Percentiles rank a stretch among this genome's conserved stretches.
phyloP scores from a whole-genome alignment of 345 rosid species.

The Brassica incana region DNA sequence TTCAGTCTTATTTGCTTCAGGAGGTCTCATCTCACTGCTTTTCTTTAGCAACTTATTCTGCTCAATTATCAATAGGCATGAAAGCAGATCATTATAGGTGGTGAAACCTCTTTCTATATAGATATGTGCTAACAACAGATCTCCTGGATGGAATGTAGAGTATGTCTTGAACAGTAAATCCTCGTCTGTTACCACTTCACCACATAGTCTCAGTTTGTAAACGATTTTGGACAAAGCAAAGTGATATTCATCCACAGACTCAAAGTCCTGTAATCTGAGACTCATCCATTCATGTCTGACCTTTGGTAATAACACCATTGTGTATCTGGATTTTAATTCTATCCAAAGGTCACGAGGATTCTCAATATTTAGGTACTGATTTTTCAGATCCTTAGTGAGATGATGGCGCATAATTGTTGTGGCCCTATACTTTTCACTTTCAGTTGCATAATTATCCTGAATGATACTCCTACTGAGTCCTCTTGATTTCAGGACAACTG shows the following conservation, averaged over 20 bases:
- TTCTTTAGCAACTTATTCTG: not conserved
- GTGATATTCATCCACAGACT: not conserved
- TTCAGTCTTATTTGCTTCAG: no score
- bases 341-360: no score
- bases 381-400: not conserved
- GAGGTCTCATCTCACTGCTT: no score
- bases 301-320: not conserved
- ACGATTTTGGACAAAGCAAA: not conserved
- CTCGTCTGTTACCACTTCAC: not conserved
- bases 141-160: not conserved
- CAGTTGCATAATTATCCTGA: not conserved
- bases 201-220: not conserved
- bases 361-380: not conserved
- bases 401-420: not conserved
- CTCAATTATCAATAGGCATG: not conserved
- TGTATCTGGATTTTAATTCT: no score
- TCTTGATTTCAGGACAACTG: not conserved
- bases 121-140: not conserved
- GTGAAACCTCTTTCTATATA: not conserved
- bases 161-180: not conserved
- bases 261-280: not conserved
- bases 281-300: not conserved
- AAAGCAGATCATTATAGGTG: not conserved
- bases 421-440: not conserved
- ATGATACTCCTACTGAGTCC: not conserved